Evolutionary conservation across 2,329 filamentous ascomycete genomes (phyloP), one percentile per base, ranked within the genome.

Genomic region (Zymoseptoria tritici): DNA sequence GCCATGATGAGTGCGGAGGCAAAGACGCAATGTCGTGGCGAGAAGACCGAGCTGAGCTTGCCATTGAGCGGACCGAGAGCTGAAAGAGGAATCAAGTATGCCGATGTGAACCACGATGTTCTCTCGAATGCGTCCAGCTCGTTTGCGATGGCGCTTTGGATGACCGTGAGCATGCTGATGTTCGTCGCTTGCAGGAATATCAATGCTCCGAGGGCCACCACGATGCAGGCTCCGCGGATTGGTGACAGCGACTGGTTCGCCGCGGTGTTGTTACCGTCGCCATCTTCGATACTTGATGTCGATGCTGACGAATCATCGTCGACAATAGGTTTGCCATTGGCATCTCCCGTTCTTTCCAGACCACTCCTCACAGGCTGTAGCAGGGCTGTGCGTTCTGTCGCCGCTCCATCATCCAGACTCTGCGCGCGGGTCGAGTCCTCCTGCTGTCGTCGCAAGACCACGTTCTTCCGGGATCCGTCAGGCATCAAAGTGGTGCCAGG

Each of bases 91-190:
- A 90, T 81, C 80, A 94, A 79, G 71, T 90, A 95, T 2, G 87
- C 80, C 31, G 88, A 90, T 7, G 88, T 91, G 71, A 94, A 91
- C 90, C 90, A 95, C 73, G 85, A 88, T 42, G 85, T 85, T 58
- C 85, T 78, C 58, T 86, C 84, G 68, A 90, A 91, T 1, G 88
- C 84, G 73, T 89, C 80, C 1, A 95, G 78, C 64, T 93, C 89
- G 7, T 81, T 82, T 2, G 90, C 89, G 64, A 95, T 90, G 55
- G 80, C 80, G 7, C 86, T 89, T 74, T 94, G 90, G 1, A 88
- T 89, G 58, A 91, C 92, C 5, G 89, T 89, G 70, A 95, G 86
- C 66, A 90, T 85, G 11, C 86, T 90, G 75, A 92, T 90, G 69
- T 94, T 94, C 62, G 83, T 80, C 16, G 81, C 80, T 62, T 73